A percentile compares a stretch with the other conserved stretches of the same genome.
Evolutionary conservation across 441 rosid species (phyloP).

Genomic region (Bruguiera hainesii): DNA sequence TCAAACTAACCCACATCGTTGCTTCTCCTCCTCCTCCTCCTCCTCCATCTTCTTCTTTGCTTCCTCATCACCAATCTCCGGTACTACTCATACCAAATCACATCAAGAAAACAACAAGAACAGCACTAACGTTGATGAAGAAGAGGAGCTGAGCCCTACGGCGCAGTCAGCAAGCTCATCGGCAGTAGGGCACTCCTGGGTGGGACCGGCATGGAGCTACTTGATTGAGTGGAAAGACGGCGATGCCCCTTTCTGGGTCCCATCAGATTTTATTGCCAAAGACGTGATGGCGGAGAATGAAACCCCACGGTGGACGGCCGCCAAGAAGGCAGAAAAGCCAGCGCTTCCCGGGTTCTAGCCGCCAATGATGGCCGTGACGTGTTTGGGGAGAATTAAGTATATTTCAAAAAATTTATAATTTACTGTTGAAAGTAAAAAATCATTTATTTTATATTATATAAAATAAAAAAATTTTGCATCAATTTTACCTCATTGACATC

Average conservation of each 20-base stretch:
- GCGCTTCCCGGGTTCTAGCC: slow-evolving; percentile 45
- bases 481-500: no score
- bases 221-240: slow-evolving; percentile 87
- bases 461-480: no score
- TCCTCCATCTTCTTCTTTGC: slow-evolving; percentile 7
- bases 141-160: slow-evolving; percentile 57
- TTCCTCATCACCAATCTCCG: background rate
- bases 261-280: slow-evolving; percentile 59
- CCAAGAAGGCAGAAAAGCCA: slow-evolving; percentile 72
- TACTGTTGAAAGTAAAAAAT: no score
- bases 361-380: slow-evolving; percentile 57
- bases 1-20: background rate
- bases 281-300: slow-evolving; percentile 88
- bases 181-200: slow-evolving; percentile 57
- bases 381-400: slow-evolving; percentile 30
- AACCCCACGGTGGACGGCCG: slow-evolving; percentile 90
- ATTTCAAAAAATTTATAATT: no score
- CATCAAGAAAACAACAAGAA: slow-evolving; percentile 14
- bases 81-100: slow-evolving; percentile 13
- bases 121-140: background rate
- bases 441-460: no score
- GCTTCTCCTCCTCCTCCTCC: background rate
- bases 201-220: slow-evolving; percentile 65
- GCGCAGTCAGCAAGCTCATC: slow-evolving; percentile 70
- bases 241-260: slow-evolving; percentile 80